Evolutionary conservation across 306 rosid species (phyloP), one percentile per base, ranked within the genome.

Genomic region (Trifolium dubium): DNA sequence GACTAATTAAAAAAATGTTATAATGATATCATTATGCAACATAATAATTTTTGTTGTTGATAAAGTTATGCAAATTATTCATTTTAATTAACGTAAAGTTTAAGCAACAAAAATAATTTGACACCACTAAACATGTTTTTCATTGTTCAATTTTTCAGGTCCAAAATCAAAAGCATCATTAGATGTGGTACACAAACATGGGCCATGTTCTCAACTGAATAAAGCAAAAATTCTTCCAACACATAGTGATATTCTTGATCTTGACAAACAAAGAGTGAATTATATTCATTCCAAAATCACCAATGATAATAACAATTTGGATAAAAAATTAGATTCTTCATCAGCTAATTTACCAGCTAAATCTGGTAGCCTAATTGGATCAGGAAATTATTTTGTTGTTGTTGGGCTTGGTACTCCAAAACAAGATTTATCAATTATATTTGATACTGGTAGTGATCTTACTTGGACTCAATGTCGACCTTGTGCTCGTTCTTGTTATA

Each of bases 401-500:
- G 78, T 92, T 10, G 96, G 87, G 0, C 58, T 92, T 5, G 98
- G 98, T 0, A 82, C 88, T 6, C 98, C 98, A 0, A 81, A 77
- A 34, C 86, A 35, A 7, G 72, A 81, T 6, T 49, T 89, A 7
- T 82, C 93, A 0, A 92, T 92, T 3, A 32, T 73, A 13, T 89
- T 92, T 68, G 96, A 92, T 50, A 89, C 96, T 0, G 93, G 89
- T 0, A 89, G 97, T 60, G 91, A 85, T 39, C 83, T 89, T 10
- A 86, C 96, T 17, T 92, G 97, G 97, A 88, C 93, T 51, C 98
- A 92, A 47, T 92, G 98, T 14, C 1, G 79, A 53, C 98, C 98
- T 0, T 92, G 98, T 8, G 79, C 43, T 4, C 0, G 10, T 1
- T 73, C 46, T 1, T 92, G 98, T 74, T 92, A 89, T 56, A 29